Evolutionary conservation across 2,329 filamentous ascomycete species (phyloP).

Genomic region (Cordyceps pruinosa): DNA sequence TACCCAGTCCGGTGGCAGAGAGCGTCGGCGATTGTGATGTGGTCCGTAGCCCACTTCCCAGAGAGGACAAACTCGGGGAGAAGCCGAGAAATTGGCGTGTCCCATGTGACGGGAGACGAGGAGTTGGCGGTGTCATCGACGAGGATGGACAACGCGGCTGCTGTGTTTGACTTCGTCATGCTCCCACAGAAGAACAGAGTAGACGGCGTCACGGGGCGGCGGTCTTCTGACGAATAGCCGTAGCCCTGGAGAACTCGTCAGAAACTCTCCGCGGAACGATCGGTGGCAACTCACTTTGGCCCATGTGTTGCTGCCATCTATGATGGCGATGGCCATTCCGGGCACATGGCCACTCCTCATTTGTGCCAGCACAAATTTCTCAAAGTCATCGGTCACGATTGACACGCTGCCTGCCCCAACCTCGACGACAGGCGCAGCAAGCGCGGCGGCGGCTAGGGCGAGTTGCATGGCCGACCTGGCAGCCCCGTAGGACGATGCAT

Average conservation of each 20-base stretch:
- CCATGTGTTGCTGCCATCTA: conserved; percentile 31
- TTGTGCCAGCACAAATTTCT: conserved; percentile 21
- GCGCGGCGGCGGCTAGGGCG: neutral
- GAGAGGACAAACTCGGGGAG: conserved; percentile 40
- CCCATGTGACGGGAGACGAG: conserved; percentile 34
- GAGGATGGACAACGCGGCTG: conserved; percentile 40
- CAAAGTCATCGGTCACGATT: conserved; percentile 14
- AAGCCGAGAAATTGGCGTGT: conserved; percentile 35
- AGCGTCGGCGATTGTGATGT: conserved; percentile 44
- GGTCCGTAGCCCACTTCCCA: conserved; percentile 34
- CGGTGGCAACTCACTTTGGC: conserved; percentile 21
- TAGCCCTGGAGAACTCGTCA: conserved; percentile 28
- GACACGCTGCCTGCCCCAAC: neutral
- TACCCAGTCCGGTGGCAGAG: conserved; percentile 44
- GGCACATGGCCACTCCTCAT: conserved; percentile 33
- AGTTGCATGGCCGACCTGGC: neutral
- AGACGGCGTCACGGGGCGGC: conserved; percentile 31
- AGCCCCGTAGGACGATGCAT: neutral
- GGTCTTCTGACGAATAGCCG: conserved; percentile 30
- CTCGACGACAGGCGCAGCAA: neutral
- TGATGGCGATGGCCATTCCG: conserved; percentile 34
- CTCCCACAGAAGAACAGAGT: conserved; percentile 47
- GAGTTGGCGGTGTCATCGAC: conserved; percentile 36
- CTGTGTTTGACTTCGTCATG: conserved; percentile 47
- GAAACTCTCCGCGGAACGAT: neutral